Evolutionary conservation across 1,284 basidiomycete species (phyloP).

Genomic region (Vanrija sp.): DNA sequence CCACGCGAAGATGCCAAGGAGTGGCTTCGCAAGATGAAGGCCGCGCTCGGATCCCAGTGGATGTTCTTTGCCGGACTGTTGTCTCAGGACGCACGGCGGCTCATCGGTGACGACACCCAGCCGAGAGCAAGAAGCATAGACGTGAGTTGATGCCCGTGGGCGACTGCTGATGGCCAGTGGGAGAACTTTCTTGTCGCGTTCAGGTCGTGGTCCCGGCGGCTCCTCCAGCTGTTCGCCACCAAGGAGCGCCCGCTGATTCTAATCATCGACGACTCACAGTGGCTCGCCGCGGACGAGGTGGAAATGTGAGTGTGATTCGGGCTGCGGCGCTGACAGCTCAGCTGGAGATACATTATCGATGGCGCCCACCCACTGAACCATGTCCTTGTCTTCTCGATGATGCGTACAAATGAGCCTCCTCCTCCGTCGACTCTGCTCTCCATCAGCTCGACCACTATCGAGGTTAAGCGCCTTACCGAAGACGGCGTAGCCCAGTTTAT

Average conservation of each 20-base stretch:
- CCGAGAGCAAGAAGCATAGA: slow-evolving; percentile 8
- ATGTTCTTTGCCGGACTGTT: slow-evolving; percentile 33
- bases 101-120: slow-evolving; percentile 20
- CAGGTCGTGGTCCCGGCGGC: slow-evolving; percentile 25
- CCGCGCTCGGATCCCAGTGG: slow-evolving; percentile 27
- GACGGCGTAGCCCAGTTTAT: slow-evolving; percentile 22
- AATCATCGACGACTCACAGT: slow-evolving; percentile 43
- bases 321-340: neutral
- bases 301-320: slow-evolving; percentile 18
- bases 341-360: slow-evolving; percentile 23
- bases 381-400: slow-evolving; percentile 29
- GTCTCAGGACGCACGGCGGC: slow-evolving; percentile 23
- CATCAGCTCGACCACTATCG: slow-evolving; percentile 6
- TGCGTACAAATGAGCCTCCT: neutral
- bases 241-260: slow-evolving; percentile 34
- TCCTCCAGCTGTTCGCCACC: slow-evolving; percentile 42
- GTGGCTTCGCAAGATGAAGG: slow-evolving; percentile 30
- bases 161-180: slow-evolving; percentile 14
- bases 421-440: slow-evolving; percentile 3
- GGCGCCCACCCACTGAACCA: slow-evolving; percentile 18
- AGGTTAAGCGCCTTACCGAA: slow-evolving; percentile 23
- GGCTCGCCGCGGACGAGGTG: slow-evolving; percentile 33
- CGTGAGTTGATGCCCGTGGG: neutral
- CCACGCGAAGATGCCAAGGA: slow-evolving; percentile 31
- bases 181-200: slow-evolving; percentile 29